Evolutionary conservation across 2,329 filamentous ascomycete genomes (phyloP), one percentile per base, ranked within the genome.

Genomic region (Rhytidhysteron rufulum): DNA sequence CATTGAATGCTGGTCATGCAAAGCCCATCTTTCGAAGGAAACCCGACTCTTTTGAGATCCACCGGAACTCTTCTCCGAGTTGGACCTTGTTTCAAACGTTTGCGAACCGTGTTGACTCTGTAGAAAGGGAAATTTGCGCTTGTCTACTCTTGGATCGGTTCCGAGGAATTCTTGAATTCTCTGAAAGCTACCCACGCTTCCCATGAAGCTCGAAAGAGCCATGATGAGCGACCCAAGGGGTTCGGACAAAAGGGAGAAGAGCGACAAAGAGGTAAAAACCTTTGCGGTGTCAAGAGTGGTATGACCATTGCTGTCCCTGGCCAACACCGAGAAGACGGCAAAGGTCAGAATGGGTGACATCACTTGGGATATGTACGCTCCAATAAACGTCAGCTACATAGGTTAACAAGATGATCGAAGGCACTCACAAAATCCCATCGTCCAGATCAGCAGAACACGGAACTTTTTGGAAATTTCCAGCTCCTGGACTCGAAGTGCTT

Each of bases 201-300:
- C 68, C 42, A 70, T 63, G 31, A 73, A 69, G 4, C 63, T 57
- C 42, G 67, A 63, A 8, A 73, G 51, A 7, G 68, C 65, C 64
- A 71, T 70, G 7, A 75, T 69, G 22, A 74, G 54, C 3, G 65
- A 67, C 15, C 67, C 50, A 1, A 74, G 59, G 4, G 72, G 72
- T 31, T 74, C 69, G 1, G 70, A 60, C 3, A 74, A 49, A 6
- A 75, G 60, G 0, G 68, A 63, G 39, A 74, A 72, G 0, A 75
- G 63, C 0, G 71, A 71, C 4, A 75, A 47, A 2, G 72, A 70
- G 1, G 72, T 73, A 45, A 71, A 74, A 1, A 69, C 66, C 7
- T 56, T 65, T 3, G 67, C 61, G 4, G 68, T 67, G 30, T 68
- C 66, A 16, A 74, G 52, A 1, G 56, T 55, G 25, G 41, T 51